A percentile compares a stretch with the other conserved stretches of the same genome.
phyloP scores from a whole-genome alignment of 2,329 filamentous ascomycete genomes.

The Phaeosphaeria sp. region DNA sequence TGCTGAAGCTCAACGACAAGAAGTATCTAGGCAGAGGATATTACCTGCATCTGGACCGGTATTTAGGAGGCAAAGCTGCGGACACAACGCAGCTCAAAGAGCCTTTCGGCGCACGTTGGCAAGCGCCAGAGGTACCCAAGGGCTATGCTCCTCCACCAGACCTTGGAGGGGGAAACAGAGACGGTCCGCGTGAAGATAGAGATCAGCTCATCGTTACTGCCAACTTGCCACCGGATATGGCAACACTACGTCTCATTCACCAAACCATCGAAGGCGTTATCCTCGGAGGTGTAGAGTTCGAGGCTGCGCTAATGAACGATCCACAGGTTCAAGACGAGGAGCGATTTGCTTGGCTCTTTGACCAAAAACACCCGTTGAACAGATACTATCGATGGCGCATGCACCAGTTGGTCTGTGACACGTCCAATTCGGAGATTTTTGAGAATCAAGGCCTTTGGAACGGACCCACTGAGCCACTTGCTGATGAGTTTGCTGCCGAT shows the following conservation, averaged over 20 bases:
- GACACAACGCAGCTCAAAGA: constrained; percentile 31
- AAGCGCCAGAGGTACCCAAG: constrained; percentile 35
- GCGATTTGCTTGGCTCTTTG: constrained; percentile 94
- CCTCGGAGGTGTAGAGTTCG: constrained; percentile 83
- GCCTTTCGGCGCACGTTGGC: constrained; percentile 41
- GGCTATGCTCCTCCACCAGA: constrained; percentile 38
- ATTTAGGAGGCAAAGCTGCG: constrained; percentile 30
- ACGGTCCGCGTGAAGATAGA: constrained; percentile 28
- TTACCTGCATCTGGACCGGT: constrained; percentile 44
- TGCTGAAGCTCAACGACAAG: constrained; percentile 43
- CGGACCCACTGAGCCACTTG: constrained; percentile 72
- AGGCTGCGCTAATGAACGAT: constrained; percentile 88
- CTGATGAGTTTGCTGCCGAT: constrained; percentile 79
- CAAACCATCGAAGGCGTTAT: constrained; percentile 83
- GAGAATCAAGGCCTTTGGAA: constrained; percentile 65
- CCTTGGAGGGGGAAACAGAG: constrained; percentile 31
- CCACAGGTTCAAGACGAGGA: constrained; percentile 84
- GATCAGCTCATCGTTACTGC: constrained; percentile 53
- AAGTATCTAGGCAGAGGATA: constrained; percentile 42
- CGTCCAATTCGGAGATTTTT: constrained; percentile 33
- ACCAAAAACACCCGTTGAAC: constrained; percentile 74
- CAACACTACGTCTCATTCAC: constrained; percentile 82
- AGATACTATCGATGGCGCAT: constrained; percentile 92
- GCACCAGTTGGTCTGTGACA: constrained; percentile 80
- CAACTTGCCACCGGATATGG: constrained; percentile 76